These are phyloP conservation scores for Fusarium palustre DNA, from an alignment of 2,329 filamentous ascomycete species.

Conservation along the genomic window DNA sequence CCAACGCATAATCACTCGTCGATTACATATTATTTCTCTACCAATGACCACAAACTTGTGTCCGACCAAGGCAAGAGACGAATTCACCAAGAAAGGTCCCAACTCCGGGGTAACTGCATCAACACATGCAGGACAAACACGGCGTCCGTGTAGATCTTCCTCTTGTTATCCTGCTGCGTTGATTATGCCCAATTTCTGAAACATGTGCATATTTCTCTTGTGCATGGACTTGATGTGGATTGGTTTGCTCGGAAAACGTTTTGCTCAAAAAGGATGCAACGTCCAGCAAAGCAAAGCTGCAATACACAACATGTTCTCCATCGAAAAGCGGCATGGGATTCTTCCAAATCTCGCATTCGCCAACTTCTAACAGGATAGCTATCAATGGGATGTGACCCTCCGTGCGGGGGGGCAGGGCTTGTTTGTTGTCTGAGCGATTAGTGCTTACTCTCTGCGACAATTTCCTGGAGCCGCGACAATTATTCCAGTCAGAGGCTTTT, in stretches of 20 bases:
- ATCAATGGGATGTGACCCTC: conserved; percentile 23
- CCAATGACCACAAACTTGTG: not conserved
- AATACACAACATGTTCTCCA: no score
- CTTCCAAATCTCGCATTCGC: conserved; percentile 20
- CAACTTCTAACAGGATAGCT: conserved; percentile 9
- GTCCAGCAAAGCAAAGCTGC: not conserved
- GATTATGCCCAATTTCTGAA: conserved; percentile 19
- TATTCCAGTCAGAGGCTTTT: not conserved
- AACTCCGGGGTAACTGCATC: conserved; percentile 13
- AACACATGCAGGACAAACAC: not conserved
- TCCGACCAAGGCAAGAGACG: not conserved
- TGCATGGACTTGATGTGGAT: not conserved
- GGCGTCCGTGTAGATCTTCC: not conserved
- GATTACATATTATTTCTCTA: not conserved
- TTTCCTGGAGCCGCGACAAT: conserved; percentile 21
- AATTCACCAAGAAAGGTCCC: conserved; percentile 6
- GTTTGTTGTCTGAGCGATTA: conserved; percentile 3
- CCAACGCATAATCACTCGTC: not conserved
- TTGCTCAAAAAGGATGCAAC: not conserved
- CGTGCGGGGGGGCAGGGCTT: not conserved
- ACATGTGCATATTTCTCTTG: conserved; percentile 8
- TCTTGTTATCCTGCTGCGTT: not conserved
- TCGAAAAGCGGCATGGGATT: conserved; percentile 17
- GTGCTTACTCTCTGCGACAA: conserved; percentile 29
- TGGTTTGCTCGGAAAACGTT: not conserved